A percentile compares a stretch with the other conserved stretches of the same genome.
Evolutionary conservation across 352 stramenopile genomes (phyloP).

Genomic region (Globisporangium spinosum): DNA sequence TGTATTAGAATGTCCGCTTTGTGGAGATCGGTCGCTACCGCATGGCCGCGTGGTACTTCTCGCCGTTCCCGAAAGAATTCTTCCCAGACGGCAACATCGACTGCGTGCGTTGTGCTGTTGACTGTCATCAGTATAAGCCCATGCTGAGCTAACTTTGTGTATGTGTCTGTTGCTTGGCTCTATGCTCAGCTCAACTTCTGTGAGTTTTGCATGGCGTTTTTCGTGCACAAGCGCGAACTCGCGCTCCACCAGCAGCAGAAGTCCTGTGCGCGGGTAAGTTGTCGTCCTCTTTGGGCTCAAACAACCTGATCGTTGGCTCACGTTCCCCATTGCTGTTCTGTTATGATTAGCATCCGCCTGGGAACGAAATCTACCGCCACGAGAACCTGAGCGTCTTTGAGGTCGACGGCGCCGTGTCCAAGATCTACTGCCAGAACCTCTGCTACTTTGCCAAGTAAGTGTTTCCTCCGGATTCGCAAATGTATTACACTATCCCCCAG

Average conservation of each 20-base stretch:
- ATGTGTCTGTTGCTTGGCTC: not conserved
- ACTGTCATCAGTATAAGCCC: not conserved
- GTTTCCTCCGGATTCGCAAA: not conserved
- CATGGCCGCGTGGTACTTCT: constrained; percentile 98
- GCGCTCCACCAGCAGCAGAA: constrained; percentile 60
- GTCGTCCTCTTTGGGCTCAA: not conserved
- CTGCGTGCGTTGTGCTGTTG: constrained; percentile 43
- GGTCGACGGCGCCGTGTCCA: constrained; percentile 95
- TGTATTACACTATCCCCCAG: not conserved
- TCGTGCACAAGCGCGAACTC: constrained; percentile 72
- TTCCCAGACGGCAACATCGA: constrained; percentile 84
- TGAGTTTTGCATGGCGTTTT: constrained; percentile 89
- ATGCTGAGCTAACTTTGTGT: not conserved
- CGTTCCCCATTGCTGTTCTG: not conserved
- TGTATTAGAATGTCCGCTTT: constrained; percentile 92
- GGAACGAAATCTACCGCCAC: constrained; percentile 93
- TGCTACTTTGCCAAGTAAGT: constrained; percentile 97
- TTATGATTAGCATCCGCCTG: constrained; percentile 54
- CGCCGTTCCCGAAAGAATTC: constrained; percentile 95
- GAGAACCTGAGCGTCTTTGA: constrained; percentile 95
- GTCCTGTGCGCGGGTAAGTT: constrained; percentile 55
- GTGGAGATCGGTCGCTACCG: constrained; percentile 93
- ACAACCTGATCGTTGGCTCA: not conserved
- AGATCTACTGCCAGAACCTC: constrained; percentile 98
- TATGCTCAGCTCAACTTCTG: constrained; percentile 81